Conservation (phyloP, 495 filamentous ascomycete genomes). For the Pseudomonodictys pantanalensis region DNA sequence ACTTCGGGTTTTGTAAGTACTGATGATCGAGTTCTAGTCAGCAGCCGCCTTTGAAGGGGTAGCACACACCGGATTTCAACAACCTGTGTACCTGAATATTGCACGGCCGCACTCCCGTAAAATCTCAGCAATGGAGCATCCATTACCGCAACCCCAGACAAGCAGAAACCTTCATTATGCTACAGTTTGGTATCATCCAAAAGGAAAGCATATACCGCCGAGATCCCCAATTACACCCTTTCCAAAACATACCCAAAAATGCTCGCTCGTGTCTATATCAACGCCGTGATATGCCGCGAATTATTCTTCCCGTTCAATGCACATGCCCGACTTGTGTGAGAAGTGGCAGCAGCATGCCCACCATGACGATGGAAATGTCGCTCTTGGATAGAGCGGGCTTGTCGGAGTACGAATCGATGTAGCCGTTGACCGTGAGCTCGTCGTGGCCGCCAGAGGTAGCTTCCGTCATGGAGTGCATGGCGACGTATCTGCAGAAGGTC, state of each 20-base stretch:
- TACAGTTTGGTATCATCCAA: too few relatives aligned
- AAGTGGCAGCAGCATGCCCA: constrained; percentile 87
- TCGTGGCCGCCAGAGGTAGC: constrained; percentile 54
- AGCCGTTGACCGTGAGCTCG: constrained; percentile 60
- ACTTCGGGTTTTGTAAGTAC: too few relatives aligned
- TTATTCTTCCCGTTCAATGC: constrained; percentile 50
- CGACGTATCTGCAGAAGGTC: constrained; percentile 71
- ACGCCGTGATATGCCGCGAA: background rate
- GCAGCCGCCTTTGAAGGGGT: too few relatives aligned
- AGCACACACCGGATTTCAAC: too few relatives aligned
- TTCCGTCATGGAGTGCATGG: constrained; percentile 98
- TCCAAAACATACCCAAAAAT: background rate
- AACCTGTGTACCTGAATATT: too few relatives aligned
- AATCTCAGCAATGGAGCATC: too few relatives aligned
- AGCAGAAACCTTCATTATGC: too few relatives aligned
- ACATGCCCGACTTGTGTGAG: constrained; percentile 89
- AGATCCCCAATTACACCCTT: too few relatives aligned
- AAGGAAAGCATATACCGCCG: too few relatives aligned
- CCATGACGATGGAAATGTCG: constrained; percentile 71
- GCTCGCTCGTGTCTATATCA: background rate
- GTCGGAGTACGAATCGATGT: constrained; percentile 48
- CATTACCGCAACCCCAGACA: too few relatives aligned
- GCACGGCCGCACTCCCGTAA: too few relatives aligned
- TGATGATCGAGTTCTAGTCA: too few relatives aligned
- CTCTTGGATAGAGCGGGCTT: constrained; percentile 32